Percentiles rank a stretch among this genome's conserved stretches.
Evolutionary conservation across 2,329 filamentous ascomycete species (phyloP).

Genomic region (Celoporthe dispersa): DNA sequence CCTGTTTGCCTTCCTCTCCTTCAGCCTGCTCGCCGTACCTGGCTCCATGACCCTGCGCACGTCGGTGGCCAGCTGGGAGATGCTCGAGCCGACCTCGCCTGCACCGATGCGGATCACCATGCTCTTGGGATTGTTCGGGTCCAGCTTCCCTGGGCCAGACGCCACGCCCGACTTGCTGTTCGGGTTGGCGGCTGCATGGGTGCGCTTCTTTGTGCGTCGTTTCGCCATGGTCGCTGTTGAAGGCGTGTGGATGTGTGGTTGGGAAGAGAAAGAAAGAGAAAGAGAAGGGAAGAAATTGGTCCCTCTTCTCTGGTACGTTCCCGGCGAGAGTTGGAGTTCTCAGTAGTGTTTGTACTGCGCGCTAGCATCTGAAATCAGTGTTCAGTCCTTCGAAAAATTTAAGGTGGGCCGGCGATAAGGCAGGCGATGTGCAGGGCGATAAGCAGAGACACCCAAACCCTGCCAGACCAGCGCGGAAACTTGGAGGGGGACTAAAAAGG

Average conservation of each 20-base stretch:
- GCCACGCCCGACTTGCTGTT: slow-evolving; percentile 55
- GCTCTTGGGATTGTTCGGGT: slow-evolving; percentile 79
- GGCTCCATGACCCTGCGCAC: slow-evolving; percentile 95
- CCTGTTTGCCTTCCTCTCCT: slow-evolving; percentile 86
- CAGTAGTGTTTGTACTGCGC: background rate
- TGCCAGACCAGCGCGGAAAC: background rate
- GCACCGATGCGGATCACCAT: slow-evolving; percentile 99
- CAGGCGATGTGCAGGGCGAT: no score
- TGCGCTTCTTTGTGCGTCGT: slow-evolving; percentile 84
- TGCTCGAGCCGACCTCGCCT: slow-evolving; percentile 86
- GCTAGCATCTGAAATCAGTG: slow-evolving; percentile 2
- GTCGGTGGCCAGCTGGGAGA: slow-evolving; percentile 90
- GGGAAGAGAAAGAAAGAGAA: background rate
- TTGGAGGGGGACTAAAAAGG: background rate
- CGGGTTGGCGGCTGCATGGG: slow-evolving; percentile 72
- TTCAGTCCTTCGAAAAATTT: slow-evolving; percentile 38
- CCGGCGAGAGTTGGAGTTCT: background rate
- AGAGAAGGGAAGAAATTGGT: background rate
- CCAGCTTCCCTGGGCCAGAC: slow-evolving; percentile 62
- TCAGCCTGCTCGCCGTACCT: slow-evolving; percentile 84
- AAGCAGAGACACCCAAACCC: no score
- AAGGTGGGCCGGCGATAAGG: slow-evolving; percentile 40
- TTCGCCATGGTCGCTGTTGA: slow-evolving; percentile 66
- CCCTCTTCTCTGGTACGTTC: background rate
- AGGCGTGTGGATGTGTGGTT: background rate